Evolutionary conservation across 305 asterid species (phyloP).

Genomic region (Fraxinus angustifolia): DNA sequence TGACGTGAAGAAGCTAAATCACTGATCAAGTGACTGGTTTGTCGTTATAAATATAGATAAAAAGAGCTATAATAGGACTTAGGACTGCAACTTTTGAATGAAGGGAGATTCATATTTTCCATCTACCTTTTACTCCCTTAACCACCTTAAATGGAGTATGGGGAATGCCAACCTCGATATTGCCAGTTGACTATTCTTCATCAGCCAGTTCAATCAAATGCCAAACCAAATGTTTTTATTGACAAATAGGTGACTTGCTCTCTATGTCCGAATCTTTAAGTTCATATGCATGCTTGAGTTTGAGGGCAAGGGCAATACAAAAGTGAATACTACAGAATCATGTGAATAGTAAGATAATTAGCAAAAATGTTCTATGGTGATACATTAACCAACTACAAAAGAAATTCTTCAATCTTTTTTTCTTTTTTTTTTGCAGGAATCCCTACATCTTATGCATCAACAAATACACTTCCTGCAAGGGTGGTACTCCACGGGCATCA

Average conservation of each 20-base stretch:
- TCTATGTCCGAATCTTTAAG: not conserved
- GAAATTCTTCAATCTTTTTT: not conserved
- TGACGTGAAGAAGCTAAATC: slow-evolving; percentile 7
- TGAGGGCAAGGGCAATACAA: slow-evolving; percentile 8
- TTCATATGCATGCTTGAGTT: slow-evolving; percentile 3
- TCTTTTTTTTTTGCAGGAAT: slow-evolving; percentile 40
- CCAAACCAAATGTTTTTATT: slow-evolving; percentile 11
- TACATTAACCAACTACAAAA: no score
- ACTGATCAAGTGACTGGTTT: not conserved
- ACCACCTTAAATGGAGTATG: slow-evolving; percentile 8
- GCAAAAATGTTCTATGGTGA: not conserved
- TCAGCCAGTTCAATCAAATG: slow-evolving; percentile 18
- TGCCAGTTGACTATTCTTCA: slow-evolving; percentile 9
- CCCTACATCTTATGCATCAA: slow-evolving; percentile 16
- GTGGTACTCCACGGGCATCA: slow-evolving; percentile 84
- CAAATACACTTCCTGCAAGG: slow-evolving; percentile 48
- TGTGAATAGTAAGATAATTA: slow-evolving; percentile 6
- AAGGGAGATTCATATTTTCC: not conserved
- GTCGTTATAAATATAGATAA: not conserved
- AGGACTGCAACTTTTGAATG: slow-evolving; percentile 2
- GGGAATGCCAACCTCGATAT: slow-evolving; percentile 9
- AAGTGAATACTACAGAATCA: slow-evolving; percentile 1
- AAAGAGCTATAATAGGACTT: not conserved
- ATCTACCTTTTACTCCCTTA: slow-evolving; percentile 7
- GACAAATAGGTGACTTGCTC: slow-evolving; percentile 11